These are phyloP conservation scores for Sporothrix variecibatus DNA, from an alignment of 2,329 filamentous ascomycete genomes.

Conservation along the genomic window DNA sequence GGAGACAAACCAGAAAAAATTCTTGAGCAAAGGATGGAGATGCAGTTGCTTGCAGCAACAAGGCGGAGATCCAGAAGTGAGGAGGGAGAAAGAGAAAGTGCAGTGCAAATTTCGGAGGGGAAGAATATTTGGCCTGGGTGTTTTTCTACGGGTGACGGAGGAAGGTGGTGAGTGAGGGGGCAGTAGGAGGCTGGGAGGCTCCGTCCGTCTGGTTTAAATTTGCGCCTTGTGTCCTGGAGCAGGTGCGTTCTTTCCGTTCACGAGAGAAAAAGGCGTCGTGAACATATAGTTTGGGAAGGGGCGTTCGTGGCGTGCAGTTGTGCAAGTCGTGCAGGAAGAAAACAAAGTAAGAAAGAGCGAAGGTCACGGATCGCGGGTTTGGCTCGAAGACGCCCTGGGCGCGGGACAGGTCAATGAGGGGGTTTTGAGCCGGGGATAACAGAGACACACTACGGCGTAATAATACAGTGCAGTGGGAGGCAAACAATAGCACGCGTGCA, in stretches of 20 bases:
- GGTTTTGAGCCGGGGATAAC: neutral
- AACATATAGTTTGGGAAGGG: neutral
- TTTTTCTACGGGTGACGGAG: neutral
- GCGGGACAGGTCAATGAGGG: slow-evolving; percentile 6
- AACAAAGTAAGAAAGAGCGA: neutral
- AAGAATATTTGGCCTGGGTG: slow-evolving; percentile 22
- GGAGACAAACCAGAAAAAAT: slow-evolving; percentile 11
- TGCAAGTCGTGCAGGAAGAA: neutral
- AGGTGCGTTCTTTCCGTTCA: neutral
- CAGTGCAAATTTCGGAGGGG: slow-evolving; percentile 18
- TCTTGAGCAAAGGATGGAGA: neutral
- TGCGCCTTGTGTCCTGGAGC: neutral
- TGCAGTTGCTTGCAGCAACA: slow-evolving; percentile 16
- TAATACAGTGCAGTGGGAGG: neutral
- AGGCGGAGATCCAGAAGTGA: neutral
- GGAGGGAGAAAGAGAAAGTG: neutral
- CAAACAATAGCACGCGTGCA: slow-evolving; percentile 9
- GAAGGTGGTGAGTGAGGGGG: neutral
- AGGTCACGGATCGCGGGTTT: neutral
- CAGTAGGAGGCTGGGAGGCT: neutral
- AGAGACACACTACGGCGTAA: neutral
- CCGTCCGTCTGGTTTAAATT: neutral
- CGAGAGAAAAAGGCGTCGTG: neutral
- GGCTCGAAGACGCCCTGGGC: neutral
- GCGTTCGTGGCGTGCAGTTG: neutral